Percentiles rank a stretch among this genome's conserved stretches.
phyloP scores from a whole-genome alignment of 257 asterid species.

The Capsicum pubescens region DNA sequence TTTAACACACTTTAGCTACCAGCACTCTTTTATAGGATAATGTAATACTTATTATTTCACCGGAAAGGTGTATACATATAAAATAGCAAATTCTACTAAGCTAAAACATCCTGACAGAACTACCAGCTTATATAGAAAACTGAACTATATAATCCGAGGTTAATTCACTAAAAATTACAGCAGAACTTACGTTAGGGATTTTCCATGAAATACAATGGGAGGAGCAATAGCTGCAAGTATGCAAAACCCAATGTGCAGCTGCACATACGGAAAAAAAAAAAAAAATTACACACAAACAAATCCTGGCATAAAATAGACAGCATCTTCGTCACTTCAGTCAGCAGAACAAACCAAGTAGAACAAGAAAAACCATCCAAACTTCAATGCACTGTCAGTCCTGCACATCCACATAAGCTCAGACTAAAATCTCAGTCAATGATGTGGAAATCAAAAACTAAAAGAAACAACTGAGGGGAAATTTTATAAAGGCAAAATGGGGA shows the following conservation, averaged over 20 bases:
- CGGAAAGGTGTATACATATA: background rate
- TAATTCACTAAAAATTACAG: background rate
- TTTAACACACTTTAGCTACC: background rate
- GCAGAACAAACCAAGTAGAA: constrained; percentile 70
- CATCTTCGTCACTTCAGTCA: constrained; percentile 2
- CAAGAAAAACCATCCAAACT: constrained; percentile 92
- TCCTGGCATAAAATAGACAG: constrained; percentile 6
- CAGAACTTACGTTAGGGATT: constrained; percentile 78
- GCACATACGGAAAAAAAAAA: constrained; percentile 39
- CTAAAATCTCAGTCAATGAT: background rate
- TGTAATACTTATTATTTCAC: background rate
- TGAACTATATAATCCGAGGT: background rate
- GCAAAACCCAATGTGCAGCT: constrained; percentile 95
- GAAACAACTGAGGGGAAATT: constrained; percentile 12
- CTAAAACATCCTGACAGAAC: constrained; percentile 2
- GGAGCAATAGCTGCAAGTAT: constrained; percentile 98
- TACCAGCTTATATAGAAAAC: background rate
- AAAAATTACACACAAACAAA: background rate
- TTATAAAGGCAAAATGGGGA: background rate
- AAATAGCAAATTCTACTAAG: background rate
- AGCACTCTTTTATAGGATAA: background rate
- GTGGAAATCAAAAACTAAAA: background rate
- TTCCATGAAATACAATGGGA: constrained; percentile 87
- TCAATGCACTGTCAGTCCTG: constrained; percentile 97
- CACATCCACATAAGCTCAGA: constrained; percentile 33